Evolutionary conservation across 2,329 filamentous ascomycete genomes (phyloP).

Genomic region (Ilyonectria robusta): DNA sequence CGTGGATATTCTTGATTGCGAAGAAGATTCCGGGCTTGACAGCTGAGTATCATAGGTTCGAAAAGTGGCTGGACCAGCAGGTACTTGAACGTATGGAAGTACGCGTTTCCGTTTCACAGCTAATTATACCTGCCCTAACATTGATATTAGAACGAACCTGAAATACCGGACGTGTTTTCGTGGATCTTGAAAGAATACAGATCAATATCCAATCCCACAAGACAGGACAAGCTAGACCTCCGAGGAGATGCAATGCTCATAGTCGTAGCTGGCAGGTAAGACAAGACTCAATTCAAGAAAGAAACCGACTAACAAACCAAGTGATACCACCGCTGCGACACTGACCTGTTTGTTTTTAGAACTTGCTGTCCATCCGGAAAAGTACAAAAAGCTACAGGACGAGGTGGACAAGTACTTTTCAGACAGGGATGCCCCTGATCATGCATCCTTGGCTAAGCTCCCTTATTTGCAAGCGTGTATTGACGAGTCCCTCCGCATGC

Average conservation of each 20-base stretch:
- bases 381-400: constrained; percentile 48
- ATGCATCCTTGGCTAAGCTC: constrained; percentile 40
- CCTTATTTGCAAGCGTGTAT: constrained; percentile 55
- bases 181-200: constrained; percentile 49
- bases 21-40: constrained; percentile 17
- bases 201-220: constrained; percentile 24
- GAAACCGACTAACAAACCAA: neutral
- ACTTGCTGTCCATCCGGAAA: constrained; percentile 51
- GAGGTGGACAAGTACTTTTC: constrained; percentile 50
- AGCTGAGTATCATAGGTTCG: constrained; percentile 17
- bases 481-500: constrained; percentile 57
- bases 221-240: constrained; percentile 44
- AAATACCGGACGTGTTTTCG: constrained; percentile 49
- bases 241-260: constrained; percentile 49
- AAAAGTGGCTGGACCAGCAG: constrained; percentile 18
- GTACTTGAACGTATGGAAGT: constrained; percentile 1
- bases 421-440: constrained; percentile 28
- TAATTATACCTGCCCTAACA: neutral
- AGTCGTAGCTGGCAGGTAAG: constrained; percentile 51
- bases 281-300: too few relatives aligned
- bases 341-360: constrained; percentile 52
- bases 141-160: constrained; percentile 19
- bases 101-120: neutral
- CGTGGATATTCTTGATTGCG: constrained; percentile 27
- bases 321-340: constrained; percentile 54